phyloP scores from a whole-genome alignment of 78 protist species.

The Pelomyxa schiedti region DNA sequence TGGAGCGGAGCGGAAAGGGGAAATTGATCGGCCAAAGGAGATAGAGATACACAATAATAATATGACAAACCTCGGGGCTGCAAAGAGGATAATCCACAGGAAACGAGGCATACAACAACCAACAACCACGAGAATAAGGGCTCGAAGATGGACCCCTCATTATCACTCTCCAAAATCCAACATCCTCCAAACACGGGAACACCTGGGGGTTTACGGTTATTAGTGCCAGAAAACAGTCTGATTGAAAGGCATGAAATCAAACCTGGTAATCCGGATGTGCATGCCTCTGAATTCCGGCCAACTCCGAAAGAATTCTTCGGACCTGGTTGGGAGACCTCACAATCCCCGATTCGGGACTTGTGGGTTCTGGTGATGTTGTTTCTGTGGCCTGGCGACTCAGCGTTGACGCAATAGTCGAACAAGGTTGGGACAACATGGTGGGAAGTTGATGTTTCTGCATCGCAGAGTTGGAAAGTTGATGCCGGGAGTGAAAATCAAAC shows the following conservation, averaged over 20 bases:
- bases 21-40: not conserved
- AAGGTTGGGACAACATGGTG: too few species aligned
- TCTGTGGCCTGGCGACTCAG: too few species aligned
- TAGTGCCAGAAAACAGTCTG: too few species aligned
- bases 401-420: too few species aligned
- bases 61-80: not conserved
- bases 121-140: not conserved
- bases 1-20: not conserved
- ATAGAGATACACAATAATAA: too few species aligned
- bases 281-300: not conserved
- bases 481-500: too few species aligned
- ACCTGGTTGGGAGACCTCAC: not conserved
- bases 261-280: not conserved
- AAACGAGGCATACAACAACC: not conserved
- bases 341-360: not conserved
- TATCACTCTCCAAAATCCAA: not conserved
- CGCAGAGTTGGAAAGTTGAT: too few species aligned
- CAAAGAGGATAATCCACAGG: not conserved
- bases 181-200: not conserved
- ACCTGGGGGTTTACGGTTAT: too few species aligned
- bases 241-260: too few species aligned
- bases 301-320: not conserved
- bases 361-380: not conserved
- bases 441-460: too few species aligned
- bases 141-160: not conserved